These are phyloP conservation scores for Verticillium nonalfalfae DNA, from an alignment of 2,329 filamentous ascomycete species.

Conservation along the genomic window DNA sequence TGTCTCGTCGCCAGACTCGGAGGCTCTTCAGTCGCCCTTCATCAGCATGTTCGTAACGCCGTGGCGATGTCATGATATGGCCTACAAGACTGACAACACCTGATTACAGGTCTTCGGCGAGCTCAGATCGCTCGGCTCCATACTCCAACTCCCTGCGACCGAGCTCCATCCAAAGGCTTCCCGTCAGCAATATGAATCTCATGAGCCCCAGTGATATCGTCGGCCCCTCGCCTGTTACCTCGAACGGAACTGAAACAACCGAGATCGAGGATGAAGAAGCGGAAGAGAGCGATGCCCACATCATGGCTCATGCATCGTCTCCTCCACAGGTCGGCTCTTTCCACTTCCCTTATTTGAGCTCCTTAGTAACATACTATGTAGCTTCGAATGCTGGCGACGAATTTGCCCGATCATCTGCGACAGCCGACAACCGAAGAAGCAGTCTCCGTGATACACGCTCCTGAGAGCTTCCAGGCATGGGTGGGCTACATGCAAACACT, in stretches of 20 bases:
- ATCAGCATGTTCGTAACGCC: conserved; percentile 42
- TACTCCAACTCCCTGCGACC: conserved; percentile 45
- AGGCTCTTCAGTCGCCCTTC: conserved; percentile 40
- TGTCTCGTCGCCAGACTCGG: conserved; percentile 45
- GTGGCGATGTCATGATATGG: not conserved
- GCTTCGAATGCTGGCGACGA: conserved; percentile 50
- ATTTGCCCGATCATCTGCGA: conserved; percentile 50
- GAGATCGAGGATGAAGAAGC: conserved; percentile 75
- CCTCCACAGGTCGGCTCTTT: conserved; percentile 29
- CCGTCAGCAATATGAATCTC: conserved; percentile 47
- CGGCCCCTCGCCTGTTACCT: conserved; percentile 78
- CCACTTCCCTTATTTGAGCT: not conserved
- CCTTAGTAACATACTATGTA: conserved; percentile 13
- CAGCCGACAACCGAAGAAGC: conserved; percentile 66
- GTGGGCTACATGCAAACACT: conserved; percentile 38
- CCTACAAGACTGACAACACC: not conserved
- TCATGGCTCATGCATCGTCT: conserved; percentile 24
- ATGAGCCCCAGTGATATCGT: conserved; percentile 63
- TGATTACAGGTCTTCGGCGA: conserved; percentile 33
- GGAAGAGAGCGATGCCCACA: conserved; percentile 47
- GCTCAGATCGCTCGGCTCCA: conserved; percentile 16
- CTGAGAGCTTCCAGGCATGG: conserved; percentile 75
- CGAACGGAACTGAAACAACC: conserved; percentile 74
- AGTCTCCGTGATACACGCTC: conserved; percentile 86
- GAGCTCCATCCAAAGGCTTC: conserved; percentile 38